phyloP scores from a whole-genome alignment of 257 asterid genomes.

The Anisodus acutangulus region DNA sequence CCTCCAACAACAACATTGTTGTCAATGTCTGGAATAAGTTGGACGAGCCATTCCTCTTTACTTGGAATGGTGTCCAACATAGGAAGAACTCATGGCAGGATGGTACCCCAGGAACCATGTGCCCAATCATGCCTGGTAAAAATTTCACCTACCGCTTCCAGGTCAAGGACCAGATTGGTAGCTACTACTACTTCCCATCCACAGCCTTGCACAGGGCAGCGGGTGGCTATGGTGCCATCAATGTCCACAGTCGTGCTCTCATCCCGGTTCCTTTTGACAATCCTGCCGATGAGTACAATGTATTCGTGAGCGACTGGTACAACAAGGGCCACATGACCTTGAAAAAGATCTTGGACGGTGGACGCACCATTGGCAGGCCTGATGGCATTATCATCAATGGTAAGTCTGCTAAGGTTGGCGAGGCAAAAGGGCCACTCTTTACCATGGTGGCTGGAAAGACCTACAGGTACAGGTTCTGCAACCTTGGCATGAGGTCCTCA shows the following conservation, averaged over 20 bases:
- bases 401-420: slow-evolving; percentile 48
- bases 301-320: slow-evolving; percentile 60
- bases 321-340: slow-evolving; percentile 63
- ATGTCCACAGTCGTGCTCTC: slow-evolving; percentile 57
- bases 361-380: slow-evolving; percentile 51
- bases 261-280: slow-evolving; percentile 59
- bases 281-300: slow-evolving; percentile 25
- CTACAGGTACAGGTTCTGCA: slow-evolving; percentile 59
- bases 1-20: slow-evolving; percentile 64
- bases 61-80: slow-evolving; percentile 60
- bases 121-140: slow-evolving; percentile 60
- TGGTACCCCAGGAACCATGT: slow-evolving; percentile 59
- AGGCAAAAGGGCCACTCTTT: slow-evolving; percentile 41
- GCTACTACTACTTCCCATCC: slow-evolving; percentile 54
- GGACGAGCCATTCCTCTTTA: slow-evolving; percentile 60
- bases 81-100: slow-evolving; percentile 67
- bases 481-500: slow-evolving; percentile 50
- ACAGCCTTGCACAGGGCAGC: slow-evolving; percentile 55
- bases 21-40: slow-evolving; percentile 58
- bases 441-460: slow-evolving; percentile 58
- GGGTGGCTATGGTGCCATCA: slow-evolving; percentile 48
- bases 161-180: slow-evolving; percentile 52
- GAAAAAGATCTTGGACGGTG: slow-evolving; percentile 49
- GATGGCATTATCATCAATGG: slow-evolving; percentile 56
- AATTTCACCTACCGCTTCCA: slow-evolving; percentile 60